Evolutionary conservation across 2,329 filamentous ascomycete genomes (phyloP).

Genomic region (Calonectria fujianensis): DNA sequence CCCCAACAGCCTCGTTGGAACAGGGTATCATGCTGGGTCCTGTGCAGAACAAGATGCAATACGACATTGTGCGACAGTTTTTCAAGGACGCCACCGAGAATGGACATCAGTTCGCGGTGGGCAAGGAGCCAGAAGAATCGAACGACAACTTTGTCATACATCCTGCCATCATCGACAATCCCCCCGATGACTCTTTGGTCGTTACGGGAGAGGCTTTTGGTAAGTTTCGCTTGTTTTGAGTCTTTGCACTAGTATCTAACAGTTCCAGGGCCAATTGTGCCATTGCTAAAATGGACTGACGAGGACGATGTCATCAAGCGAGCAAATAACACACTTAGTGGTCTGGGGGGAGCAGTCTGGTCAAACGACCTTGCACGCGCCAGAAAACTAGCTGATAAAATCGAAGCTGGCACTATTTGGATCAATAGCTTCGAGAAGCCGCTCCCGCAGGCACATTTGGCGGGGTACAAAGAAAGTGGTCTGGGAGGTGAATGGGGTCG

Average conservation of each 20-base stretch:
- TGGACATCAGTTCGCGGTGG: neutral
- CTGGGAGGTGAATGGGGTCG: slow-evolving; percentile 13
- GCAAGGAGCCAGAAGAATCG: neutral
- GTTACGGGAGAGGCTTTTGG: neutral
- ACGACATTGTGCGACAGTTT: slow-evolving; percentile 14
- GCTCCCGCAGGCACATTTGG: slow-evolving; percentile 9
- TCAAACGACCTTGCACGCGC: slow-evolving; percentile 4
- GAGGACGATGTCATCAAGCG: slow-evolving; percentile 9
- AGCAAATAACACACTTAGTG: neutral
- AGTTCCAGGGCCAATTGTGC: neutral
- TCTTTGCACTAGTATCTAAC: neutral
- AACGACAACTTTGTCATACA: neutral
- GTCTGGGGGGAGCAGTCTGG: neutral
- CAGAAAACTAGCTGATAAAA: neutral
- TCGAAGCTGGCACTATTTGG: slow-evolving; percentile 8
- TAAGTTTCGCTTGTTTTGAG: neutral
- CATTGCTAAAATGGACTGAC: slow-evolving; percentile 2
- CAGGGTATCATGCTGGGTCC: slow-evolving; percentile 17
- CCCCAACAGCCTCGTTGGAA: slow-evolving; percentile 5
- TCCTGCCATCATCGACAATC: slow-evolving; percentile 1
- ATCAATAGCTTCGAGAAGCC: slow-evolving; percentile 23
- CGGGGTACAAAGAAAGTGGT: slow-evolving; percentile 11
- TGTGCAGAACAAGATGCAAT: slow-evolving; percentile 20
- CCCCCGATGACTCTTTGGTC: slow-evolving; percentile 7
- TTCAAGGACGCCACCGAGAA: slow-evolving; percentile 9